Base-by-base conservation (phyloP, 2,329 filamentous ascomycete species). In the Dactylellina haptotyla region DNA sequence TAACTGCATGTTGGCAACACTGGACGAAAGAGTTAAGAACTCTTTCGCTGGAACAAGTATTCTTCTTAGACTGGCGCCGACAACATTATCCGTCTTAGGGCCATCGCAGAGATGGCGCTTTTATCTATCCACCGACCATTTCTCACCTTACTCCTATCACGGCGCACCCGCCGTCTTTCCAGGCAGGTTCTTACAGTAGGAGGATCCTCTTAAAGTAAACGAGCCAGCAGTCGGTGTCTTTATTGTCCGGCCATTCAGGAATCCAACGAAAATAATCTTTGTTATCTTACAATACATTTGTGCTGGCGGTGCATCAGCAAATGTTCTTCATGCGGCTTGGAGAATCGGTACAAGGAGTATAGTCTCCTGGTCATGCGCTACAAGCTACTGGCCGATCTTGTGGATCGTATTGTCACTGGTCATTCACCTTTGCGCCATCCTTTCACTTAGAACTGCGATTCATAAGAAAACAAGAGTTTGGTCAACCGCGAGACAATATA, bases 91-190 rank as follows among this genome's bases (percentile, higher is more conserved):
- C 4, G 59, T 63, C 9, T 20, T 63, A 32, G 59, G 59, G 8
- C 59, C 59, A 18, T 63, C n/a, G 59, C 59, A 9, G 59, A 63
- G 25, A 53, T 63, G 59, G 59, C 59, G 3, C n/a, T 63, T 18
- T 34, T 63, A 9, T 53, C 46, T 3, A 63, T 63, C 8, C 59
- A 63, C 18, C 46, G 59, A 4, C 59, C 59, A 8, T 45, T 63
- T 8, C 18, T 54, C 10, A 63, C 46, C 10, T 34, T 63, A 2
- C 26, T 63, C 2, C 10, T 63, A 18, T 63, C 59, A 0, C 26
- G 59, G 59, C 9, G 59, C 59, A 25, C 59, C 59, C 14, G 59
- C 46, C 0, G 46, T 63, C 32, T 63, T 63, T 18, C 59, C 59
- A 4, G 59, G 59, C 3, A n/a, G 59, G 26, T 63, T 63, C 16